Percentiles rank a stretch among this genome's conserved stretches.
These are phyloP conservation scores for Chondrostereum purpureum DNA, from an alignment of 1,284 basidiomycete species.

Conservation along the genomic window DNA sequence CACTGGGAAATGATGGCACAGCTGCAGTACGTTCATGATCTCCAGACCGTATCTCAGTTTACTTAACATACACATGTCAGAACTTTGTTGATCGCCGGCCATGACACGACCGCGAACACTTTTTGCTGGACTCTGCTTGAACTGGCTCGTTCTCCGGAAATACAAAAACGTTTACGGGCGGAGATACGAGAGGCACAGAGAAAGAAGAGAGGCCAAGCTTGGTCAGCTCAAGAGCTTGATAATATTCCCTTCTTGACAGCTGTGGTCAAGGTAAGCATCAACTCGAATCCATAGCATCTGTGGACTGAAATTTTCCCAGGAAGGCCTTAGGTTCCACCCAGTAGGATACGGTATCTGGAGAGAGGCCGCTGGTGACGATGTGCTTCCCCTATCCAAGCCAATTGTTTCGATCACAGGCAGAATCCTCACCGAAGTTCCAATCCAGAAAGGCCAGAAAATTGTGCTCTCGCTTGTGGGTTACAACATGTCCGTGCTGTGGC, in stretches of 20 bases:
- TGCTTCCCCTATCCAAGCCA: slow-evolving; percentile 31
- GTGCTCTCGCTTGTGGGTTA: slow-evolving; percentile 33
- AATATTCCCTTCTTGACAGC: slow-evolving; percentile 37
- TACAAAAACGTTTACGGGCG: slow-evolving; percentile 29
- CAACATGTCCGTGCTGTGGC: slow-evolving; percentile 26
- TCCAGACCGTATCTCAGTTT: neutral
- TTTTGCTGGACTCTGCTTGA: slow-evolving; percentile 39
- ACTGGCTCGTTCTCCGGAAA: slow-evolving; percentile 27
- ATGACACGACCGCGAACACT: slow-evolving; percentile 36
- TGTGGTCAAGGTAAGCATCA: slow-evolving; percentile 39
- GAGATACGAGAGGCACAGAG: slow-evolving; percentile 32
- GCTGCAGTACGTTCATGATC: slow-evolving; percentile 27
- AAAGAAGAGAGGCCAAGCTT: slow-evolving; percentile 27
- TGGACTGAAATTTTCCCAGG: no score
- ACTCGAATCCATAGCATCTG: no score
- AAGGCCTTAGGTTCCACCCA: no score
- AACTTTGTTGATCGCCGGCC: slow-evolving; percentile 35
- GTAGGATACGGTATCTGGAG: slow-evolving; percentile 36
- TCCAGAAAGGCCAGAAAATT: slow-evolving; percentile 30
- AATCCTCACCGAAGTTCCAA: slow-evolving; percentile 21
- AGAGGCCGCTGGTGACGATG: slow-evolving; percentile 30
- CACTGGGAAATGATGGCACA: slow-evolving; percentile 37
- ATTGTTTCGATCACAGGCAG: slow-evolving; percentile 26
- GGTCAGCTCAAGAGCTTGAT: slow-evolving; percentile 35
- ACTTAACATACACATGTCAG: slow-evolving; percentile 15